Evolutionary conservation across 23 red algal genomes (phyloP), one percentile per base, ranked within the genome.

Genomic region (Gracilaria caudata): DNA sequence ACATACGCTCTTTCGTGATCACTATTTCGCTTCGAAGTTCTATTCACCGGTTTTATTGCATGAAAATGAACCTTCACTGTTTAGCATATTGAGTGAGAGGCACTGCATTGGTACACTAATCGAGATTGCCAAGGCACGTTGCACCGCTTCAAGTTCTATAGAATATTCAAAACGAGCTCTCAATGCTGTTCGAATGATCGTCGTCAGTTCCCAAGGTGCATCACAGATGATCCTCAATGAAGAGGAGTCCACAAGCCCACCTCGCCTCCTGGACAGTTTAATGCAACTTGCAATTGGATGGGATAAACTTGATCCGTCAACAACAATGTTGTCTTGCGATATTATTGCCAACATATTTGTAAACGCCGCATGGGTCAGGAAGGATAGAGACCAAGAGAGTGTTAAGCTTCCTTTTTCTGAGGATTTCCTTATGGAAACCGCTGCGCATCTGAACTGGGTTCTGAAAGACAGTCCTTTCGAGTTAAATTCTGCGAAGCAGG

Each of bases 1-100:
- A 38, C 23, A 79, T 25, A 12, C 12, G 47, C 85, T 89, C 23
- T 44, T 79, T 51, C 85, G 43, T 13, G 68, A 61, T 8, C 36
- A 41, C 5, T 89, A 79, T 55, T 78, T 89, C 49, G 70, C 85
- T 20, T 89, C 85, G 0, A 35, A 37, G 13, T 89, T 89, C 74
- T 89, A 89, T 41, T 78, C 85, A 30, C 49, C 68, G 12, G n/a
- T n/a, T 20, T 34, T 79, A n/a, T 2, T n/a, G 17, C 55, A 29
- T 4, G 45, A 68, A 39, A 24, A 38, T 2, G 36, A 45, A 25
- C 41, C 51, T 37, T 20, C 85, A 17, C 17, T 64, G 33, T 7
- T 89, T n/a, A 26, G 32, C 8, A 0, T 89, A 4, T 36, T 89
- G 51, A 72, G 64, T 61, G 45, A 66, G 23, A 24, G 14, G 23